phyloP scores from a whole-genome alignment of 139 green algal genomes.

The Coccomyxa sp. region DNA sequence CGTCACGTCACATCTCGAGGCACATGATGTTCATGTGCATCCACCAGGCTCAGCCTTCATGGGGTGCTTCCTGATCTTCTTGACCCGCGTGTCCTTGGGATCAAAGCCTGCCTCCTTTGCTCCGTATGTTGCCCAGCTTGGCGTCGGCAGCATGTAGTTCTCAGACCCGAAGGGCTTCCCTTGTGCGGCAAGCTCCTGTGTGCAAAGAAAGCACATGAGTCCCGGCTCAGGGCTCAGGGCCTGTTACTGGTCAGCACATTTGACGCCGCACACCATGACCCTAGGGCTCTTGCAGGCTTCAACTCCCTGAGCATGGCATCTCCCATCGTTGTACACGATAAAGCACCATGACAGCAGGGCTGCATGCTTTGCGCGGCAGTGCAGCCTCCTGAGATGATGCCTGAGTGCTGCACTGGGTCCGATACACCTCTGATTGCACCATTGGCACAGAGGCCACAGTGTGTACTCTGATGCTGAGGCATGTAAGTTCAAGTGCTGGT shows the following conservation, averaged over 20 bases:
- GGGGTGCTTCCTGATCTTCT: conserved; percentile 42
- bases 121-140: conserved; percentile 68
- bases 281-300: too few relatives aligned
- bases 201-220: too few relatives aligned
- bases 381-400: background rate
- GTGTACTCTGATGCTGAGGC: background rate
- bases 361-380: too few relatives aligned
- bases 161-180: conserved; percentile 38
- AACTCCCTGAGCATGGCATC: too few relatives aligned
- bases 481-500: background rate
- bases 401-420: background rate
- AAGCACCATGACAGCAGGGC: too few relatives aligned
- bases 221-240: too few relatives aligned
- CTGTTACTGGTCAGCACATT: too few relatives aligned
- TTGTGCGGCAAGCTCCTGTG: conserved; percentile 25
- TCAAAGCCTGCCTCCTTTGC: conserved; percentile 69
- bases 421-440: background rate
- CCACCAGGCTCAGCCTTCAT: background rate
- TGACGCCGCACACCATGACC: too few relatives aligned
- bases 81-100: conserved; percentile 50
- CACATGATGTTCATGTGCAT: background rate
- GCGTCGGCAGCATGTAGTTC: conserved; percentile 73
- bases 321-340: too few relatives aligned
- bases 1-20: too few relatives aligned
- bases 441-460: background rate